Evolutionary conservation across 331 rosid species (phyloP).

Genomic region (Erythrophleum ivorense): DNA sequence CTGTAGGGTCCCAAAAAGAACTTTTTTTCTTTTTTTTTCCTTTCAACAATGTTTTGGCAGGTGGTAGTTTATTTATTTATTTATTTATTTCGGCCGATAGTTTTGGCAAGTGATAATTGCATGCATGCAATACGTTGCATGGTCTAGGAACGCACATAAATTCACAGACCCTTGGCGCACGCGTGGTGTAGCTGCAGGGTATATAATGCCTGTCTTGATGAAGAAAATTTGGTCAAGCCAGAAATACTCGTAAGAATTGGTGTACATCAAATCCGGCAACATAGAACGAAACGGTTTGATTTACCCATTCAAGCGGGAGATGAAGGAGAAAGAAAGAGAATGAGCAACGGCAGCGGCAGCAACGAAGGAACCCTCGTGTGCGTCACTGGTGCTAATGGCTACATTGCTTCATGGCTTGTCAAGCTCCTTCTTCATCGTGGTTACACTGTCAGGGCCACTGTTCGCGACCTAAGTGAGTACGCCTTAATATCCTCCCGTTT

Average conservation of each 20-base stretch:
- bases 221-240: background rate
- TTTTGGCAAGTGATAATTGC: background rate
- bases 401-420: conserved; percentile 87
- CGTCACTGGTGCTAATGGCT: conserved; percentile 91
- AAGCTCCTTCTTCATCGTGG: conserved; percentile 82
- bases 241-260: background rate
- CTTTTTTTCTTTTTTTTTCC: too few species aligned
- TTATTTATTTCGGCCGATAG: too few species aligned
- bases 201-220: background rate
- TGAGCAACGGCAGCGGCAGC: conserved; percentile 45
- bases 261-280: background rate
- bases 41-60: too few species aligned
- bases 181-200: too few species aligned
- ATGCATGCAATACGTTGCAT: background rate
- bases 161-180: background rate
- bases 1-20: too few species aligned
- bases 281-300: background rate
- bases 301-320: background rate
- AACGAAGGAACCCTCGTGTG: conserved; percentile 67
- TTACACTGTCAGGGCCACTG: conserved; percentile 82
- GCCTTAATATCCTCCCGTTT: background rate
- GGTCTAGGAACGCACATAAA: background rate
- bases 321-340: conserved; percentile 30
- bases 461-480: conserved; percentile 71
- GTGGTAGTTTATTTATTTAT: background rate